These are phyloP conservation scores for Mucor velutinosus DNA, from an alignment of 371 early-diverging fungal genomes.

Conservation along the genomic window DNA sequence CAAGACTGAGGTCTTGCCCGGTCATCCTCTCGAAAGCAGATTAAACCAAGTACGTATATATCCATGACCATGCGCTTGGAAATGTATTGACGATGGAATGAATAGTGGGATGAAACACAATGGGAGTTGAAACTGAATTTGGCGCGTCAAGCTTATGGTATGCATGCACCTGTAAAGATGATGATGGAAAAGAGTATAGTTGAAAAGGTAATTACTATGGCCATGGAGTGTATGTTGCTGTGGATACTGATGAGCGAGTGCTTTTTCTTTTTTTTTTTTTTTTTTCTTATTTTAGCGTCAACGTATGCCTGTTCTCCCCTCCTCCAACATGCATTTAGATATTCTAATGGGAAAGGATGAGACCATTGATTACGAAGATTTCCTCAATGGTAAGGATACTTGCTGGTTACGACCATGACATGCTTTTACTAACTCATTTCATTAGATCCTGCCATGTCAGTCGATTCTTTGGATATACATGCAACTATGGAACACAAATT, in stretches of 20 bases:
- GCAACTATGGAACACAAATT: conserved; percentile 68
- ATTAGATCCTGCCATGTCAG: conserved; percentile 63
- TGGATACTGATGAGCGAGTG: background rate
- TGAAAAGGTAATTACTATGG: conserved; percentile 54
- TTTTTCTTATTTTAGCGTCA: conserved; percentile 33
- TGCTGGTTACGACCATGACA: background rate
- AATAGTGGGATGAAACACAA: conserved; percentile 85
- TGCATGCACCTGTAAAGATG: conserved; percentile 88
- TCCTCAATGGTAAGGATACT: conserved; percentile 71
- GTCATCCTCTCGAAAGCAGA: conserved; percentile 83
- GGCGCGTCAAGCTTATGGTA: conserved; percentile 81
- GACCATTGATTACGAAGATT: conserved; percentile 88
- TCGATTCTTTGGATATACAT: conserved; percentile 66
- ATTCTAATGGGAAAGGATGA: conserved; percentile 87
- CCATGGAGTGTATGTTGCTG: background rate
- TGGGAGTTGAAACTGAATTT: conserved; percentile 77
- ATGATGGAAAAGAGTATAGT: conserved; percentile 87
- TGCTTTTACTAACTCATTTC: background rate
- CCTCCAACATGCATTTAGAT: conserved; percentile 80
- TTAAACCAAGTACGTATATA: conserved; percentile 55
- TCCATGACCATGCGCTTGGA: background rate
- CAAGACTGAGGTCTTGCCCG: conserved; percentile 64
- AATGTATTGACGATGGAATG: background rate
- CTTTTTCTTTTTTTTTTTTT: background rate
- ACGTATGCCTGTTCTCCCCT: conserved; percentile 67